Evolutionary conservation across 2,329 filamentous ascomycete species (phyloP).

Genomic region (Metarhizium anisopliae): DNA sequence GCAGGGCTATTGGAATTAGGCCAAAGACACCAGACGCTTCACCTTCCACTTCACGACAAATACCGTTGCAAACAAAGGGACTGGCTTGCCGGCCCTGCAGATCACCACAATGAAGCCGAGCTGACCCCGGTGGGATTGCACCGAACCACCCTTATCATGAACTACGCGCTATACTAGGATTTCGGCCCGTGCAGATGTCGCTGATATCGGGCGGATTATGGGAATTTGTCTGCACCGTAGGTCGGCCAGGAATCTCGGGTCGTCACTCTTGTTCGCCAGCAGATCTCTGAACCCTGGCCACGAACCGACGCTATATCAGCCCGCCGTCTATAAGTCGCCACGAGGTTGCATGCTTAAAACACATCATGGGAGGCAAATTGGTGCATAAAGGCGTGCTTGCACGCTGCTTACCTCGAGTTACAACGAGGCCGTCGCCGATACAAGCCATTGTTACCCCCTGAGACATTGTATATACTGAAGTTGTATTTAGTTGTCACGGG

Average conservation of each 20-base stretch:
- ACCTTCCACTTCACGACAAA: background rate
- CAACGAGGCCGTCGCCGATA: too few species aligned
- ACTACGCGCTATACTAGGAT: too few species aligned
- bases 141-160: too few species aligned
- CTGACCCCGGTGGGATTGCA: background rate
- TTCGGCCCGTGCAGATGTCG: too few species aligned
- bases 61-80: background rate
- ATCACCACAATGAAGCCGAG: background rate
- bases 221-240: background rate
- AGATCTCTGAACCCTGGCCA: background rate
- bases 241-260: background rate
- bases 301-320: background rate
- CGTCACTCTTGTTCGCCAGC: background rate
- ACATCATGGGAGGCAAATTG: background rate
- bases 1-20: background rate
- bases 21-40: background rate
- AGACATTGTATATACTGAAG: background rate
- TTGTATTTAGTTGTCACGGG: background rate
- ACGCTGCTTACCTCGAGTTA: background rate
- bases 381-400: background rate
- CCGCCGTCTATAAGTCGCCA: background rate
- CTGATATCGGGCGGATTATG: background rate
- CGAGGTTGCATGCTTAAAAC: background rate
- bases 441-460: background rate
- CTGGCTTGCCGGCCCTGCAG: background rate